Evolutionary conservation across 1,139 yeast genomes (phyloP).

Genomic region (Nematodospora anomalae): DNA sequence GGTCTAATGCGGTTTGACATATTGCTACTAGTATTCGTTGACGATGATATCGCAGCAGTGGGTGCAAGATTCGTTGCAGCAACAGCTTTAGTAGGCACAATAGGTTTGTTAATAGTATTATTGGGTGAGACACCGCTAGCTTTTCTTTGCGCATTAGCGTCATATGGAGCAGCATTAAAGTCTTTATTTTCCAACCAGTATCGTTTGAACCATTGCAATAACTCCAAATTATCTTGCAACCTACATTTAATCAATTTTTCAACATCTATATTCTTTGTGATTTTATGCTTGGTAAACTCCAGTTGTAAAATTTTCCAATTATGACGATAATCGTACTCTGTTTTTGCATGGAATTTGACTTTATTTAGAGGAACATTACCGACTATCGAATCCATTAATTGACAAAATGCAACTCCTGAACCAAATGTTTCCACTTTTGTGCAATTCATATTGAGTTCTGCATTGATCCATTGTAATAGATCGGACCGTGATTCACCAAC

Average conservation of each 20-base stretch:
- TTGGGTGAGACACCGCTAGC: constrained; percentile 1
- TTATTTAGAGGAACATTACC: constrained; percentile 78
- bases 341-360: constrained; percentile 63
- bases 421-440: constrained; percentile 92
- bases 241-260: constrained; percentile 82
- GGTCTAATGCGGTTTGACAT: constrained; percentile 7
- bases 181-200: constrained; percentile 79
- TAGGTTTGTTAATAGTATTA: constrained; percentile 1
- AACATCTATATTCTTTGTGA: constrained; percentile 77
- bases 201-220: constrained; percentile 86
- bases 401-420: constrained; percentile 93
- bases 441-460: constrained; percentile 61
- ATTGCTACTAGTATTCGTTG: constrained; percentile 6
- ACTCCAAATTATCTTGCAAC: constrained; percentile 90
- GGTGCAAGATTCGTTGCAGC: constrained; percentile 2
- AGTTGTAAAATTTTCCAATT: constrained; percentile 87
- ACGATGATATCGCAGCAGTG: constrained; percentile 1
- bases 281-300: constrained; percentile 66
- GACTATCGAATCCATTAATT: constrained; percentile 80
- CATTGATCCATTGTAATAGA: constrained; percentile 81
- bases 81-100: background rate
- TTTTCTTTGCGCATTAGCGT: constrained; percentile 44
- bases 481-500: constrained; percentile 71
- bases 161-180: constrained; percentile 58
- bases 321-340: constrained; percentile 75